Percentiles rank a stretch among this genome's conserved stretches.
These are phyloP conservation scores for Aspergillus fructus DNA, from an alignment of 2,329 filamentous ascomycete species.

Conservation along the genomic window DNA sequence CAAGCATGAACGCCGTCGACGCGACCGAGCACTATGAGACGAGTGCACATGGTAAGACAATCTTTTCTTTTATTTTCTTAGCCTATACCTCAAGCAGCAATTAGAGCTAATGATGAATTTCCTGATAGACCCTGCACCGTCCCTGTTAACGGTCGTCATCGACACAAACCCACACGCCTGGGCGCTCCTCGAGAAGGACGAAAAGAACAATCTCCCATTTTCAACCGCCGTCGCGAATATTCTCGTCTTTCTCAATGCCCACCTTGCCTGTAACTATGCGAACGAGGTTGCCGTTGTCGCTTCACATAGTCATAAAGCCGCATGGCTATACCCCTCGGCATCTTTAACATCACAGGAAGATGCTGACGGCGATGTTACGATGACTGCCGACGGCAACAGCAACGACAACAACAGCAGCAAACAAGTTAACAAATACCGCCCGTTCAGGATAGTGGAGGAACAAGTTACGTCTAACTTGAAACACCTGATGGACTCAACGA, in stretches of 20 bases:
- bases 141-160: constrained; percentile 84
- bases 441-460: constrained; percentile 83
- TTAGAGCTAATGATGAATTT: not conserved
- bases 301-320: constrained; percentile 79
- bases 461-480: constrained; percentile 74
- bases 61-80: not conserved
- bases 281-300: constrained; percentile 93
- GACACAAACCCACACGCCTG: constrained; percentile 97
- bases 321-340: constrained; percentile 80
- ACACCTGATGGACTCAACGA: constrained; percentile 69
- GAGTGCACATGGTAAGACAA: constrained; percentile 42
- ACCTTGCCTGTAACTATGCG: constrained; percentile 87
- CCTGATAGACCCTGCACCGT: constrained; percentile 62
- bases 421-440: constrained; percentile 85
- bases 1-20: constrained; percentile 64
- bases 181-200: constrained; percentile 65
- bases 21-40: constrained; percentile 57
- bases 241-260: constrained; percentile 94
- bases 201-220: constrained; percentile 65
- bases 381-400: constrained; percentile 47
- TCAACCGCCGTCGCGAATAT: constrained; percentile 83
- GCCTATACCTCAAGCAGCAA: not conserved
- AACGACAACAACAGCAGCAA: constrained; percentile 29
- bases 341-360: constrained; percentile 14
- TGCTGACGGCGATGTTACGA: constrained; percentile 56